Base-by-base conservation (phyloP, 2,329 filamentous ascomycete genomes). In the Cytospora paraplurivora region DNA sequence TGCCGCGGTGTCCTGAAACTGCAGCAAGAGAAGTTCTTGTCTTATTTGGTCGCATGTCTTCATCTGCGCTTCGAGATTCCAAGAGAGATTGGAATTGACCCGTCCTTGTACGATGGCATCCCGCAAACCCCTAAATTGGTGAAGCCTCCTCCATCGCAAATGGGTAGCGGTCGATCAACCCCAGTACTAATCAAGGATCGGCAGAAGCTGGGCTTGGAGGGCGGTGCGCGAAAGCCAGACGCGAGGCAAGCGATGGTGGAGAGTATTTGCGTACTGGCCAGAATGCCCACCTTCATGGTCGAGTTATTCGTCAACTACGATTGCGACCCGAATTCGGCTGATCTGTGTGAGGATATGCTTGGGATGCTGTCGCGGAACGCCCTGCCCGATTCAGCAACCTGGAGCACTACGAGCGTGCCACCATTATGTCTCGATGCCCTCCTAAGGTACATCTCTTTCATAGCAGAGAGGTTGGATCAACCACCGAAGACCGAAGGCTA, bases 261-360 rank as follows among this genome's bases (percentile, higher is more conserved):
- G 77, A 96, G 91, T 70, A 89, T 99, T 52, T 93, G 94, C 41
- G 93, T 94, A 61, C 81, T 99, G 65, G 91, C 93, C 44, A 86
- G 96, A 50, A 97, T 99, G 81, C 93, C 95, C 0, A 93, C 88
- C 50, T 99, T 96, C 73, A 93, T 98, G 87, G 88, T 90, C 12
- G 96, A 99, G 75, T 82, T 99, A 8, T 99, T 97, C 73, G 88
- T 98, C 76, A 99, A 99, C 76, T 99, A 98, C 73, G 95, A 99
- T 75, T 99, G 94, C 72, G 93, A 98, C 72, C 88, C 92, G 59
- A 92, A 99, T 72, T 86, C 93, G 56, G 89, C 88, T 58, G 95
- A 99, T 77, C 79, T 99, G 6, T 99, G 95, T 72, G 91, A 97
- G 78, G 96, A 99, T 72, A 90, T 98, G 85, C 87, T 99, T 65